Conservation (phyloP, 495 filamentous ascomycete genomes). For the Lasiosphaeria miniovina region DNA sequence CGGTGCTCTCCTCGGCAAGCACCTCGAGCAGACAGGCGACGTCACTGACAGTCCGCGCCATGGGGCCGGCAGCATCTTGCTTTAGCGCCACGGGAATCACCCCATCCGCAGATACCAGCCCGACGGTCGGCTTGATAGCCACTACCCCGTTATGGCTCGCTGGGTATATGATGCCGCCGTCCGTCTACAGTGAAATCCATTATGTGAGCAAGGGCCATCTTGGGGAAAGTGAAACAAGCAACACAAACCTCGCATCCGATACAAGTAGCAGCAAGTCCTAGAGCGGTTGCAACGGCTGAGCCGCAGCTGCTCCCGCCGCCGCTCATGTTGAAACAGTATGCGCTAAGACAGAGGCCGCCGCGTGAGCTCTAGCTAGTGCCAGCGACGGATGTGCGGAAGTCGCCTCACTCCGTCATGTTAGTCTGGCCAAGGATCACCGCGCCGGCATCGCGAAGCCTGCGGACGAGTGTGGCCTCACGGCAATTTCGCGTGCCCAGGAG, state of each 20-base stretch:
- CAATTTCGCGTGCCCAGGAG: conserved; percentile 44
- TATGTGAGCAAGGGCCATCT: conserved; percentile 14
- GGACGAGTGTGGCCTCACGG: conserved; percentile 40
- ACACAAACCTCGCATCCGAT: conserved; percentile 28
- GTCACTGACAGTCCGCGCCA: conserved; percentile 58
- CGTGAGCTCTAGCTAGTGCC: conserved; percentile 39
- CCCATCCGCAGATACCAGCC: conserved; percentile 56
- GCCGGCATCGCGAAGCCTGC: conserved; percentile 43
- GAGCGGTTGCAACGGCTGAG: conserved; percentile 28
- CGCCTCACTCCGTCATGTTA: conserved; percentile 42
- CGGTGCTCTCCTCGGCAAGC: conserved; percentile 29
- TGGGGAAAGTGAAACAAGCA: neutral
- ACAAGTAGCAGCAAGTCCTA: conserved; percentile 30
- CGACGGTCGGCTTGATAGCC: conserved; percentile 65
- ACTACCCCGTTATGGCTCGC: conserved; percentile 41
- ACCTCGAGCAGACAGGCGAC: conserved; percentile 62
- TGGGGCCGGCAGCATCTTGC: conserved; percentile 64
- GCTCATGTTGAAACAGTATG: conserved; percentile 34
- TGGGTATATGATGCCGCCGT: conserved; percentile 39
- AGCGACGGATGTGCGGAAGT: conserved; percentile 29
- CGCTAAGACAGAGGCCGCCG: conserved; percentile 21
- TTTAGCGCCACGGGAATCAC: conserved; percentile 63
- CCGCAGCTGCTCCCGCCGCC: conserved; percentile 34
- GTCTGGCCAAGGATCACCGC: conserved; percentile 46
- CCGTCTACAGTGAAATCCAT: conserved; percentile 17